Evolutionary conservation across 1,139 yeast genomes (phyloP).

Genomic region (Diutina siamensis): DNA sequence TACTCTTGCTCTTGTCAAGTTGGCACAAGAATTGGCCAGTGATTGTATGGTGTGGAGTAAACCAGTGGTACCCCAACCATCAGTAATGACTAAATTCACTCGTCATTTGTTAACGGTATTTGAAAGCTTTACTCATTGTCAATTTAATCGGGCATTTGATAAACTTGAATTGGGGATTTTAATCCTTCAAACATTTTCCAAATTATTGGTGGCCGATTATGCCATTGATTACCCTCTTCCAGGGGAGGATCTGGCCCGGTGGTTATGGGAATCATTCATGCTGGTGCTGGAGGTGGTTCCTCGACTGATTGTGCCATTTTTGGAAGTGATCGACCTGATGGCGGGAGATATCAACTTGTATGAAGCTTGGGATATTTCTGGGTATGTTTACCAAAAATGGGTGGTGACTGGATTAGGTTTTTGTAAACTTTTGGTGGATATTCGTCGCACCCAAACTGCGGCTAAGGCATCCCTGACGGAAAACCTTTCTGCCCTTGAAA

Average conservation of each 20-base stretch:
- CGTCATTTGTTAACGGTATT: constrained; percentile 52
- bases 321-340: constrained; percentile 38
- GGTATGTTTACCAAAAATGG: constrained; percentile 10
- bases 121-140: constrained; percentile 68
- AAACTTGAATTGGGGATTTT: constrained; percentile 51
- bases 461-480: background rate
- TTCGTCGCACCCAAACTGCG: background rate
- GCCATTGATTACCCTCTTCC: constrained; percentile 36
- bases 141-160: constrained; percentile 44
- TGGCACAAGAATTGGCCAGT: constrained; percentile 42
- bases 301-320: constrained; percentile 47
- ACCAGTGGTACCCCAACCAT: constrained; percentile 28
- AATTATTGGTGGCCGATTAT: constrained; percentile 42
- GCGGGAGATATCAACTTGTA: constrained; percentile 25
- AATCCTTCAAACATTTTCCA: constrained; percentile 44
- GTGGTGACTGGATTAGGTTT: background rate
- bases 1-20: constrained; percentile 45
- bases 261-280: constrained; percentile 46
- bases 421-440: background rate
- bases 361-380: constrained; percentile 31
- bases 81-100: constrained; percentile 44
- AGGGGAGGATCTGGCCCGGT: constrained; percentile 18
- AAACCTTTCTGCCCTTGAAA: background rate
- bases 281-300: constrained; percentile 36
- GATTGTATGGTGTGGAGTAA: constrained; percentile 37